Percentiles rank a stretch among this genome's conserved stretches.
phyloP scores from a whole-genome alignment of 805 yeast species.

The Ogataea thermomethanolica region DNA sequence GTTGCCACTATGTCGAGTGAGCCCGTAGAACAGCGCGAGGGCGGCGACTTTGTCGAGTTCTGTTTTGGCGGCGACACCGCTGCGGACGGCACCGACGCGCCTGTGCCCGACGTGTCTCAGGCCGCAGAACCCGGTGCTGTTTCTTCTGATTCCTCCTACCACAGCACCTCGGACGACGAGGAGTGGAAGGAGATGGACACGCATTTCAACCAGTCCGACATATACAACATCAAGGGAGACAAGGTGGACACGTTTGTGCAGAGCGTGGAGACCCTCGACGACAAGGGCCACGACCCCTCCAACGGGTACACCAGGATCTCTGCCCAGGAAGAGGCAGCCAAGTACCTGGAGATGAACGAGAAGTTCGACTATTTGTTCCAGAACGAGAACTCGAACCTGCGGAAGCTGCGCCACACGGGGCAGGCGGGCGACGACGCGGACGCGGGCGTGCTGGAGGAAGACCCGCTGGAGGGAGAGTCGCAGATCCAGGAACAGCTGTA shows the following conservation, averaged over 20 bases:
- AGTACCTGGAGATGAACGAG: slow-evolving; percentile 50
- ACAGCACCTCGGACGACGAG: slow-evolving; percentile 35
- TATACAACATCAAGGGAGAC: slow-evolving; percentile 79
- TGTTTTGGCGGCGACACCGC: slow-evolving; percentile 22
- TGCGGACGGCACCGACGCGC: slow-evolving; percentile 1
- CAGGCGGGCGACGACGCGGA: slow-evolving; percentile 18
- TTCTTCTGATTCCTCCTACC: not conserved
- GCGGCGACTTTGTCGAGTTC: slow-evolving; percentile 28
- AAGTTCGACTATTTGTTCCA: slow-evolving; percentile 51
- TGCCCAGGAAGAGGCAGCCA: slow-evolving; percentile 79
- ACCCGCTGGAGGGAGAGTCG: slow-evolving; percentile 12
- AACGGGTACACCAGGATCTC: slow-evolving; percentile 87
- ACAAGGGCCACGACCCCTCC: slow-evolving; percentile 40
- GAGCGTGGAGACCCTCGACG: slow-evolving; percentile 25
- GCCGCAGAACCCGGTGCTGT: too few relatives aligned
- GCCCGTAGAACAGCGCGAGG: not conserved
- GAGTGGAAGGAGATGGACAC: slow-evolving; percentile 90
- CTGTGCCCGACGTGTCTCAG: not conserved
- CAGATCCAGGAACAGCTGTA: slow-evolving; percentile 62
- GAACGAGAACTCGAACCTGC: slow-evolving; percentile 31
- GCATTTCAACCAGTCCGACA: slow-evolving; percentile 62
- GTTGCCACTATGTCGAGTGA: not conserved
- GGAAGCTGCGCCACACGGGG: slow-evolving; percentile 25
- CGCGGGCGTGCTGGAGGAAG: slow-evolving; percentile 28
- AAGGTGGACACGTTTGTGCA: slow-evolving; percentile 41